Evolutionary conservation across 1,284 basidiomycete species (phyloP).

Genomic region (Sporisorium graminicola): DNA sequence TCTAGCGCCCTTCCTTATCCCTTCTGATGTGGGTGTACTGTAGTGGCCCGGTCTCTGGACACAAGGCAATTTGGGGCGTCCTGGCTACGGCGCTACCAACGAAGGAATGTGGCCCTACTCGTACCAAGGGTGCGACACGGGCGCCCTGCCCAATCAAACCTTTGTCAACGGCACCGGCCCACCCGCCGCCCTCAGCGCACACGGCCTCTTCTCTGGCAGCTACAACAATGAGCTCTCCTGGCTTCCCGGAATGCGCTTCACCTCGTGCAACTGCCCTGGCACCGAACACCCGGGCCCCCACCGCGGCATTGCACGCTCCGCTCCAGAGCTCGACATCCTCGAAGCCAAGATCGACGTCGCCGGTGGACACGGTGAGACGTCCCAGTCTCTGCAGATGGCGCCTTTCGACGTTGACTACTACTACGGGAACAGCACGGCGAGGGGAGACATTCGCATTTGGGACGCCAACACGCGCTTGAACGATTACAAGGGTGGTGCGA

Average conservation of each 20-base stretch:
- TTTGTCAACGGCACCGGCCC: constrained; percentile 58
- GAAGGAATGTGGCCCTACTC: constrained; percentile 71
- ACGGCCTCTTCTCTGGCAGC: constrained; percentile 34
- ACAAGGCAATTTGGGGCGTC: constrained; percentile 65
- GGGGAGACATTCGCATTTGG: constrained; percentile 53
- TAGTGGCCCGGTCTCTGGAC: constrained; percentile 71
- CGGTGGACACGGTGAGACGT: constrained; percentile 58
- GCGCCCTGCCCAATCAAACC: constrained; percentile 64
- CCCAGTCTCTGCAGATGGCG: constrained; percentile 68
- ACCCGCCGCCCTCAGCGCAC: constrained; percentile 37
- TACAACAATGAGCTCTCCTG: constrained; percentile 55
- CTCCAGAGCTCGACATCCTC: constrained; percentile 69
- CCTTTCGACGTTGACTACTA: constrained; percentile 67
- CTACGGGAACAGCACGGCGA: constrained; percentile 50
- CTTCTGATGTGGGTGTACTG: not conserved
- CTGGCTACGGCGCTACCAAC: constrained; percentile 68
- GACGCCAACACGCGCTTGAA: constrained; percentile 57
- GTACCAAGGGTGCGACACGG: constrained; percentile 69
- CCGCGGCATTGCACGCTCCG: constrained; percentile 59
- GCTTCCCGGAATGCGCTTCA: constrained; percentile 64
- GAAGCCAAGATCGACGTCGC: constrained; percentile 73
- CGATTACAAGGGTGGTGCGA: constrained; percentile 63
- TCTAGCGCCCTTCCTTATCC: not conserved
- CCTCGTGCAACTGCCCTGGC: constrained; percentile 63
- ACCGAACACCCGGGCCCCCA: constrained; percentile 66